Evolutionary conservation across 352 stramenopile genomes (phyloP).

Genomic region (Aphanomyces stellatus): DNA sequence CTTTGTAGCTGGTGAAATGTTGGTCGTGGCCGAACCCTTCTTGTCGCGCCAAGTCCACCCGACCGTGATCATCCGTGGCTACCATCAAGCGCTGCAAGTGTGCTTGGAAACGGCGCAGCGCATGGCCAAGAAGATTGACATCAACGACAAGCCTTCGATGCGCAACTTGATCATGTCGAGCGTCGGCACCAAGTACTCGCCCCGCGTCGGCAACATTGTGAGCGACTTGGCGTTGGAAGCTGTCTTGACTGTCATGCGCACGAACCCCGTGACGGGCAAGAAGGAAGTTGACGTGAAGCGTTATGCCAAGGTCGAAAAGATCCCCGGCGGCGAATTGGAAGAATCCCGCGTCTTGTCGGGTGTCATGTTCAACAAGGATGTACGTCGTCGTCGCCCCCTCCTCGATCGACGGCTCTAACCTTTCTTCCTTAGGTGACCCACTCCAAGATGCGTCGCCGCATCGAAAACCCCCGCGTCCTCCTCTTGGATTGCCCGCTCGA

Average conservation of each 20-base stretch:
- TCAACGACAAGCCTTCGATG: constrained; percentile 93
- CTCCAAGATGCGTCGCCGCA: constrained; percentile 97
- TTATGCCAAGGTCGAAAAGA: constrained; percentile 99
- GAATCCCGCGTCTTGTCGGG: constrained; percentile 94
- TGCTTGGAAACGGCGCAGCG: constrained; percentile 92
- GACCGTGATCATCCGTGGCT: constrained; percentile 96
- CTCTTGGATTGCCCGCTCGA: constrained; percentile 98
- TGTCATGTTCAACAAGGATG: constrained; percentile 99
- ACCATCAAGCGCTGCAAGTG: constrained; percentile 78
- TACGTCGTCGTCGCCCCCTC: neutral
- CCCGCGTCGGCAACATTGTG: constrained; percentile 93
- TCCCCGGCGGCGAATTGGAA: constrained; percentile 93
- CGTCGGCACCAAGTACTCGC: constrained; percentile 98
- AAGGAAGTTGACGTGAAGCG: constrained; percentile 99
- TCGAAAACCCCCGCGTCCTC: constrained; percentile 98
- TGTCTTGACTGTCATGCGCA: constrained; percentile 91
- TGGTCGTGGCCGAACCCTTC: constrained; percentile 96
- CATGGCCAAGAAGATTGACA: constrained; percentile 89
- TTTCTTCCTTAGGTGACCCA: constrained; percentile 78
- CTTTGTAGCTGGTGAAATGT: constrained; percentile 90
- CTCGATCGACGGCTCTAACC: neutral
- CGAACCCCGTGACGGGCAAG: constrained; percentile 60
- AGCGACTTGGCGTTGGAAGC: constrained; percentile 96
- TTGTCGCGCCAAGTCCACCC: constrained; percentile 96
- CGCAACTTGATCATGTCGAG: constrained; percentile 94